phyloP scores from a whole-genome alignment of 2,329 filamentous ascomycete genomes.

The Ascosphaera apis region DNA sequence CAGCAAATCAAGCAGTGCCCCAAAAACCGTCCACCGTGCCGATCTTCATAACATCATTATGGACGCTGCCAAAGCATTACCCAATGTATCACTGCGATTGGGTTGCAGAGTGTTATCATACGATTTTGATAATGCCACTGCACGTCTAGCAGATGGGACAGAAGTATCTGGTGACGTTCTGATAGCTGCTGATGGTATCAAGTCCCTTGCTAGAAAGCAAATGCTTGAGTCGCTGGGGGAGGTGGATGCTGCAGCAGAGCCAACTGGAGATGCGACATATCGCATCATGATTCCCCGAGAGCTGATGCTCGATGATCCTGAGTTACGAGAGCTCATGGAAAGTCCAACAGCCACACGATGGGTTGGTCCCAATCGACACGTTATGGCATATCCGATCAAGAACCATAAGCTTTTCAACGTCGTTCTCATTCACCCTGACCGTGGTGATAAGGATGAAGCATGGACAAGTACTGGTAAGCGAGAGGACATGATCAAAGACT shows the following conservation, averaged over 20 bases:
- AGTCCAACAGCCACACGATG: slow-evolving; percentile 35
- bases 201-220: slow-evolving; percentile 22
- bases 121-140: slow-evolving; percentile 40
- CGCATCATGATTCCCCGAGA: slow-evolving; percentile 29
- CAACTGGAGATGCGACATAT: slow-evolving; percentile 31
- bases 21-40: slow-evolving; percentile 58
- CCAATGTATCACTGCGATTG: slow-evolving; percentile 49
- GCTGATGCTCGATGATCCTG: slow-evolving; percentile 23
- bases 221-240: slow-evolving; percentile 17
- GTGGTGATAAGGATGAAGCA: slow-evolving; percentile 35
- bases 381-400: slow-evolving; percentile 43
- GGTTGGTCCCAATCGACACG: slow-evolving; percentile 43
- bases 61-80: slow-evolving; percentile 34
- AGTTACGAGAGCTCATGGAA: slow-evolving; percentile 32
- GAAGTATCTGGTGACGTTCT: slow-evolving; percentile 28
- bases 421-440: slow-evolving; percentile 37
- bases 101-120: slow-evolving; percentile 30
- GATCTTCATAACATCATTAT: slow-evolving; percentile 48
- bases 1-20: slow-evolving; percentile 46
- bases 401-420: slow-evolving; percentile 44
- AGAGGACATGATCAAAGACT: slow-evolving; percentile 35
- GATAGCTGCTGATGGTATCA: slow-evolving; percentile 31
- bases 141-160: slow-evolving; percentile 33
- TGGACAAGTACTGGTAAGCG: slow-evolving; percentile 42
- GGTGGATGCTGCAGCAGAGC: slow-evolving; percentile 19